These are phyloP conservation scores for Globisporangium polare DNA, from an alignment of 352 stramenopile species.

Conservation along the genomic window DNA sequence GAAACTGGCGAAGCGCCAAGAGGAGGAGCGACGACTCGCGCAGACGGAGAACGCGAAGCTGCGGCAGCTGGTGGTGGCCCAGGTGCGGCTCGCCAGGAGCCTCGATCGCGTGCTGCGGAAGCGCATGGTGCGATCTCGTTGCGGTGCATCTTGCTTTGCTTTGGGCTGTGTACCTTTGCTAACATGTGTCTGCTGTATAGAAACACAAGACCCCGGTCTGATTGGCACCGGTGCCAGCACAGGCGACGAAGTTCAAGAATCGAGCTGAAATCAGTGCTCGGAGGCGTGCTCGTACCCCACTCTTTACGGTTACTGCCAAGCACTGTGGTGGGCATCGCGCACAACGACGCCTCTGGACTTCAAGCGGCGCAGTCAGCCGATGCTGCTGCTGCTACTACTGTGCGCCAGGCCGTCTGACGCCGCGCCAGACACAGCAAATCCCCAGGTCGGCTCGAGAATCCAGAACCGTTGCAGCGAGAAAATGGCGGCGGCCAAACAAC, in stretches of 20 bases:
- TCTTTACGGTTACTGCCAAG: no score
- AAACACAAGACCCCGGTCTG: background rate
- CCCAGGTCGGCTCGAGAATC: no score
- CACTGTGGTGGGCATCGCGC: no score
- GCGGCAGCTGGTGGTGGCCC: slow-evolving; percentile 9
- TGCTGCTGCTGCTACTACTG: no score
- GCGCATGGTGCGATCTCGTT: slow-evolving; percentile 11
- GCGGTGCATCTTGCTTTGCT: background rate
- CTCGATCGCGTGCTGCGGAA: slow-evolving; percentile 17
- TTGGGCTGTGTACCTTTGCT: background rate
- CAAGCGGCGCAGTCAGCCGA: no score
- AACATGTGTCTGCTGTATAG: background rate
- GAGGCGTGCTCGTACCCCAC: no score
- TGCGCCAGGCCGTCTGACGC: no score
- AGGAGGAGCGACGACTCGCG: slow-evolving; percentile 9
- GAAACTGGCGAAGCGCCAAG: slow-evolving; percentile 17
- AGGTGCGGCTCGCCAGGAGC: slow-evolving; percentile 14
- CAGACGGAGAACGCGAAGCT: slow-evolving; percentile 15
- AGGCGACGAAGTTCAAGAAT: background rate
- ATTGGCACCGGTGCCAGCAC: background rate
- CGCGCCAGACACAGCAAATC: no score
- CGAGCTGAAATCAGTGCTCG: background rate
- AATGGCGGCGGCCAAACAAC: no score
- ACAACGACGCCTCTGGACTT: no score
- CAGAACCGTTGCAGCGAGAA: no score